Evolutionary conservation across 2,329 filamentous ascomycete species (phyloP).

Genomic region (Aspergillus texensis): DNA sequence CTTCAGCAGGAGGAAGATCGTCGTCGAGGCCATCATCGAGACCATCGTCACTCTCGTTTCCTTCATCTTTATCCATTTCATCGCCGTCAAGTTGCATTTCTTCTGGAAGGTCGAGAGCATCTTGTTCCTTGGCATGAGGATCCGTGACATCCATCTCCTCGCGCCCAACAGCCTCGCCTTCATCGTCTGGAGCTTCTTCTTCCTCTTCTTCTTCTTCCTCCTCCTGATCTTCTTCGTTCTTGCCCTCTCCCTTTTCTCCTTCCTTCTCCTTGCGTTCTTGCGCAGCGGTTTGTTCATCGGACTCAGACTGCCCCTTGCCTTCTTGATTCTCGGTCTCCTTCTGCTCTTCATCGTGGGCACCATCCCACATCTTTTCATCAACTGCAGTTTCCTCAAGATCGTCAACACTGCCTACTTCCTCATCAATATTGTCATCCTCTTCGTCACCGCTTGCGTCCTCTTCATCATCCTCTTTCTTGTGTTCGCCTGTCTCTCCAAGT

Average conservation of each 20-base stretch:
- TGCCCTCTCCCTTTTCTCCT: conserved; percentile 46
- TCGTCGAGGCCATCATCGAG: conserved; percentile 36
- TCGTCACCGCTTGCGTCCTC: conserved; percentile 65
- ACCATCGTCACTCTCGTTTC: conserved; percentile 41
- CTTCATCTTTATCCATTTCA: conserved; percentile 58
- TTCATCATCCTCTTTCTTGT: conserved; percentile 43
- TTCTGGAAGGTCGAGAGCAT: conserved; percentile 81
- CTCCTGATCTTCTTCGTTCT: conserved; percentile 38
- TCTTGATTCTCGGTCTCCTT: conserved; percentile 76
- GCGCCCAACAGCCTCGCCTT: conserved; percentile 65
- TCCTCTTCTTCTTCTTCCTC: conserved; percentile 59
- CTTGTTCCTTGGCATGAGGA: conserved; percentile 78
- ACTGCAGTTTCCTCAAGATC: conserved; percentile 86
- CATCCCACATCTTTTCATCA: conserved; percentile 99
- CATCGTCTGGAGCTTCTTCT: conserved; percentile 56
- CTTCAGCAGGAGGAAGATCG: conserved; percentile 46
- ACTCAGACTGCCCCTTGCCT: conserved; percentile 52
- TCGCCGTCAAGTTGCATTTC: conserved; percentile 81
- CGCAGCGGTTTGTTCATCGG: conserved; percentile 63
- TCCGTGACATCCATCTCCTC: conserved; percentile 68
- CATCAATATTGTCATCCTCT: conserved; percentile 74
- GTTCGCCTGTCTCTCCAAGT: conserved; percentile 77
- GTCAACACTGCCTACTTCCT: conserved; percentile 88
- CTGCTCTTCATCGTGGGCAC: conserved; percentile 67
- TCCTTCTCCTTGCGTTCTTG: conserved; percentile 43